Evolutionary conservation across 257 asterid species (phyloP), one percentile per base, ranked within the genome.

Genomic region (Jacaranda mimosifolia): DNA sequence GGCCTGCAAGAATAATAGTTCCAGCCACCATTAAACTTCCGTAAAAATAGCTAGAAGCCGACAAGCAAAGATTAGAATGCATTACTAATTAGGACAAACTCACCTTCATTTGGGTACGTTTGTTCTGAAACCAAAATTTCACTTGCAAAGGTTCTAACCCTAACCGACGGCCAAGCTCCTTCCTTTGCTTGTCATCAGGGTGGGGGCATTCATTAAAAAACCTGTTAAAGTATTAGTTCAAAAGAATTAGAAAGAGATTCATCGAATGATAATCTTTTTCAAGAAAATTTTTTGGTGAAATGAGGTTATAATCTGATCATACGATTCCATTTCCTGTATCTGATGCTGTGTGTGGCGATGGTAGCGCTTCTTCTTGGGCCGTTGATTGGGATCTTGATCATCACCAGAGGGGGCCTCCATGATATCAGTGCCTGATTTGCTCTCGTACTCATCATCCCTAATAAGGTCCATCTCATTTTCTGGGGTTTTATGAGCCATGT

Each of bases 91-190:
- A 0, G 32, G n/a, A 7, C 6, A 32, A 63, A 0, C 3, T 72
- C 64, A 88, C 97, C 94, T 91, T 91, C 94, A 91, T 91, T 67
- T 91, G 97, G 0, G 98, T 94, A 17, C 98, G 96, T 75, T 94
- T 94, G 87, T 94, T 94, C 63, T 94, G 98, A 78, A 94, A 94
- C 98, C 98, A 94, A 77, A 94, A 94, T 53, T 94, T 94, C 32
- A 94, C 93, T 77, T 94, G 98, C 88, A 92, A 80, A 13, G 98
- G 98, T 70, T 89, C 98, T 21, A 94, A 68, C 6, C 78, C 83
- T 79, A 94, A 80, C 21, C 93, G 81, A 5, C 96, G 90, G 53
- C 98, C 98, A 0, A 94, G 89, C 82, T 94, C 98, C 70, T 91
- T 94, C 89, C 98, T 87, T 84, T 92, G 97, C 36, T 95, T 93